Percentiles rank a stretch among this genome's conserved stretches.
These are phyloP conservation scores for Raddia distichophylla DNA, from an alignment of 176 grass and related monocot genomes.

Conservation along the genomic window DNA sequence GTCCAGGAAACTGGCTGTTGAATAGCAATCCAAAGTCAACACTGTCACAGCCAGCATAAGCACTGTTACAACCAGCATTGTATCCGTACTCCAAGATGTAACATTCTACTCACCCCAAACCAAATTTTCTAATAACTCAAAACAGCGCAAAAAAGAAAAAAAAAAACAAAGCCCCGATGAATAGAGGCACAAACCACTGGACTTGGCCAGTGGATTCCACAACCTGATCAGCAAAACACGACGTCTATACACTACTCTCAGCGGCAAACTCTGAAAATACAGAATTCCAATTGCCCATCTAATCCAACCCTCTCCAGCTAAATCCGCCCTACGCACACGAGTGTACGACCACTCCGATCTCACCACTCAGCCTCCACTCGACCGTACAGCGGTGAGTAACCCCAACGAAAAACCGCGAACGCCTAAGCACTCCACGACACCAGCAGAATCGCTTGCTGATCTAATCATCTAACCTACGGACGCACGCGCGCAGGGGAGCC, in stretches of 20 bases:
- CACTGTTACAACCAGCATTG: not conserved
- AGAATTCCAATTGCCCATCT: not conserved
- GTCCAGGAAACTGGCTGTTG: not conserved
- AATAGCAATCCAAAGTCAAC: not conserved
- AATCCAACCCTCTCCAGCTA: not conserved
- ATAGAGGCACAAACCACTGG: not conserved
- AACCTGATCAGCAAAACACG: conserved; percentile 17
- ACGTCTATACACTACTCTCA: not conserved
- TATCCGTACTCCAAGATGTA: not conserved
- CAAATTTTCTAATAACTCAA: not conserved
- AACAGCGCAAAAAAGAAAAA: too few relatives aligned
- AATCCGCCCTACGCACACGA: not conserved
- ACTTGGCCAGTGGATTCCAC: not conserved
- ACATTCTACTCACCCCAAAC: not conserved
- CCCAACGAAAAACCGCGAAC: not conserved
- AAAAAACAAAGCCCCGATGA: not conserved
- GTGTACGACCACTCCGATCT: conserved; percentile 4
- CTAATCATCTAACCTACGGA: not conserved
- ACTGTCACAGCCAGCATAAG: not conserved
- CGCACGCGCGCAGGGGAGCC: too few relatives aligned
- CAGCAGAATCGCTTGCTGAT: not conserved
- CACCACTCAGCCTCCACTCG: not conserved
- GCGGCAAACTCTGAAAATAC: not conserved
- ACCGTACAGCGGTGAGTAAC: not conserved
- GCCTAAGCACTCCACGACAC: not conserved